These are phyloP conservation scores for Hypoxylon sp. DNA, from an alignment of 2,329 filamentous ascomycete genomes.

Conservation along the genomic window DNA sequence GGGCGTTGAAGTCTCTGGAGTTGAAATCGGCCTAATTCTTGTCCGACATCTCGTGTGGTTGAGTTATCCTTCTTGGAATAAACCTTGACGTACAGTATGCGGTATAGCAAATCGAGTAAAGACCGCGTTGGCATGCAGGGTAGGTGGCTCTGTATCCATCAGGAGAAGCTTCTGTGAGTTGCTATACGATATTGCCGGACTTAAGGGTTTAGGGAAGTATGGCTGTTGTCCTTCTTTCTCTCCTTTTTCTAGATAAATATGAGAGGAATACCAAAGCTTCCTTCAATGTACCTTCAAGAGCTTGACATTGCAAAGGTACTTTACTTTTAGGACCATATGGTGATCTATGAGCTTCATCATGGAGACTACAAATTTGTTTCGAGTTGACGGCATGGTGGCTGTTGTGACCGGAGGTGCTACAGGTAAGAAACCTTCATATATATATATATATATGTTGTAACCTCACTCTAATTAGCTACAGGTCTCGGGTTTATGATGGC, in stretches of 20 bases:
- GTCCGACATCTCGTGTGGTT: not conserved
- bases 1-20: not conserved
- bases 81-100: not conserved
- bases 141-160: not conserved
- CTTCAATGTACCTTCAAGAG: not conserved
- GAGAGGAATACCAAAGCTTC: not conserved
- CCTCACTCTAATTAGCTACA: constrained; percentile 25
- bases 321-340: not conserved
- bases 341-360: constrained; percentile 18
- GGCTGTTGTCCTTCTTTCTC: not conserved
- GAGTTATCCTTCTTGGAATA: not conserved
- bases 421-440: constrained; percentile 54
- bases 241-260: not conserved
- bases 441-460: not conserved
- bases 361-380: constrained; percentile 60
- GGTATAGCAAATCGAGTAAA: not conserved
- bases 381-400: constrained; percentile 66
- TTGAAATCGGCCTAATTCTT: constrained; percentile 8
- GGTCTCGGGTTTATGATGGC: constrained; percentile 50
- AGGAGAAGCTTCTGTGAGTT: not conserved
- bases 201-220: not conserved
- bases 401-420: constrained; percentile 69
- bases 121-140: not conserved
- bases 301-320: too few relatives aligned
- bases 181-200: not conserved